Percentiles rank a stretch among this genome's conserved stretches.
These are phyloP conservation scores for Cordyceps sp. DNA, from an alignment of 2,329 filamentous ascomycete species.

Conservation along the genomic window DNA sequence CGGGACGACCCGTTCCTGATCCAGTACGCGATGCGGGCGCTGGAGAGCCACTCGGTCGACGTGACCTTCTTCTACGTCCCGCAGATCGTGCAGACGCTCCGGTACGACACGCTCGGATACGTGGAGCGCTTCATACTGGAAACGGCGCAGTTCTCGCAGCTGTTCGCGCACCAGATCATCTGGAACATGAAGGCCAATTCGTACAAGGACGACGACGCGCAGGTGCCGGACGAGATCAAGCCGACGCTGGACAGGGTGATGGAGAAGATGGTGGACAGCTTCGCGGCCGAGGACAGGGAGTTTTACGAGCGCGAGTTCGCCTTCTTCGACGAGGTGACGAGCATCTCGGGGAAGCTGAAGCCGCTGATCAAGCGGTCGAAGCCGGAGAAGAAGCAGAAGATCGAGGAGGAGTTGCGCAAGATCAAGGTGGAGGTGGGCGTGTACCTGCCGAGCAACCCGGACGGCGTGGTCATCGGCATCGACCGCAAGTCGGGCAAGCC, in stretches of 20 bases:
- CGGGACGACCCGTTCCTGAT: slow-evolving; percentile 83
- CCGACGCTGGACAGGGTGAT: slow-evolving; percentile 85
- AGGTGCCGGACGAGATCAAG: slow-evolving; percentile 81
- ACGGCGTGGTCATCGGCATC: slow-evolving; percentile 93
- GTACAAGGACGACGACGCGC: slow-evolving; percentile 90
- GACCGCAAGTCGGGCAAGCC: slow-evolving; percentile 97
- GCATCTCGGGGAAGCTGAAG: slow-evolving; percentile 86
- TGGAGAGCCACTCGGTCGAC: slow-evolving; percentile 91
- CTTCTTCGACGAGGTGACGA: slow-evolving; percentile 97
- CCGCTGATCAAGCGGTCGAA: slow-evolving; percentile 85
- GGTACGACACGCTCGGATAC: slow-evolving; percentile 86
- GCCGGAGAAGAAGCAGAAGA: slow-evolving; percentile 96
- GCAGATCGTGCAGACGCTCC: slow-evolving; percentile 88
- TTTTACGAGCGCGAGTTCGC: slow-evolving; percentile 93
- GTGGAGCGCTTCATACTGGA: slow-evolving; percentile 94
- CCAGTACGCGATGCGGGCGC: slow-evolving; percentile 88
- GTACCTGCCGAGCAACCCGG: slow-evolving; percentile 91
- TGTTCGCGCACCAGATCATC: slow-evolving; percentile 98
- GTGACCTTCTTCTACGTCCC: slow-evolving; percentile 98
- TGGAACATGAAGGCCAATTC: slow-evolving; percentile 99
- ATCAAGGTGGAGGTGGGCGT: slow-evolving; percentile 96
- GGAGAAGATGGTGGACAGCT: slow-evolving; percentile 66
- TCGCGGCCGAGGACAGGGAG: slow-evolving; percentile 57
- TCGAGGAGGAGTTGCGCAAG: slow-evolving; percentile 93
- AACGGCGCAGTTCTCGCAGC: slow-evolving; percentile 91